Evolutionary conservation across 2,329 filamentous ascomycete genomes (phyloP).

Genomic region (Furcasterigmium sp.): DNA sequence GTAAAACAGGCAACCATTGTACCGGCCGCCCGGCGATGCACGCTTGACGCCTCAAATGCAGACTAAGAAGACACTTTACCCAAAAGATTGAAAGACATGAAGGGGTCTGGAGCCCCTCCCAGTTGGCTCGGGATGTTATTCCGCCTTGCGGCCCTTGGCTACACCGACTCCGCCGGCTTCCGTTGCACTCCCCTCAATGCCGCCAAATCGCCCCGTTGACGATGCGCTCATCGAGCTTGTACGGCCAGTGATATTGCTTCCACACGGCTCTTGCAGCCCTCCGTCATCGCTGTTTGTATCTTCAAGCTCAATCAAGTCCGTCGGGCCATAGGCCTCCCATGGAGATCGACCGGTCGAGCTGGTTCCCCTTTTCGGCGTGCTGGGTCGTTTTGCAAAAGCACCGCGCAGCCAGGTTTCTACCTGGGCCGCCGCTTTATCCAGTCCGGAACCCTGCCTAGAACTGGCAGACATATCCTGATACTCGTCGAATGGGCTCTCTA

Average conservation of each 20-base stretch:
- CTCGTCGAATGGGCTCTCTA: slow-evolving; percentile 46
- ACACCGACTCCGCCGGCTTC: too few species aligned
- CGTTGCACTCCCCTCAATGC: too few species aligned
- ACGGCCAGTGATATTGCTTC: background rate
- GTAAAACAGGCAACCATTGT: too few species aligned
- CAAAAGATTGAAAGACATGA: too few species aligned
- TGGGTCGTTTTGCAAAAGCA: slow-evolving; percentile 61
- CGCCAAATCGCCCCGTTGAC: too few species aligned
- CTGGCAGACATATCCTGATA: slow-evolving; percentile 34
- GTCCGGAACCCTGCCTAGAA: slow-evolving; percentile 43
- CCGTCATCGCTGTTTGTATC: slow-evolving; percentile 56
- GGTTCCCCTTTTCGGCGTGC: slow-evolving; percentile 40
- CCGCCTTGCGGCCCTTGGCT: background rate
- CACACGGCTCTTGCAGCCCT: slow-evolving; percentile 18
- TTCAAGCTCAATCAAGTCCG: slow-evolving; percentile 66
- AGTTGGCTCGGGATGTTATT: too few species aligned
- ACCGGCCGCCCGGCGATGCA: too few species aligned
- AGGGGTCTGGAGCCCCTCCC: too few species aligned
- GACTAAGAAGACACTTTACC: too few species aligned
- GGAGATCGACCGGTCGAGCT: slow-evolving; percentile 17
- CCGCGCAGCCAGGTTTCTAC: slow-evolving; percentile 89
- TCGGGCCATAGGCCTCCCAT: slow-evolving; percentile 36
- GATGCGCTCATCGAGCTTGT: too few species aligned
- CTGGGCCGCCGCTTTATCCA: slow-evolving; percentile 81
- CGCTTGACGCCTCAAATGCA: slow-evolving; percentile 1